These are phyloP conservation scores for Ganoderma leucocontextum DNA, from an alignment of 1,284 basidiomycete species.

Conservation along the genomic window DNA sequence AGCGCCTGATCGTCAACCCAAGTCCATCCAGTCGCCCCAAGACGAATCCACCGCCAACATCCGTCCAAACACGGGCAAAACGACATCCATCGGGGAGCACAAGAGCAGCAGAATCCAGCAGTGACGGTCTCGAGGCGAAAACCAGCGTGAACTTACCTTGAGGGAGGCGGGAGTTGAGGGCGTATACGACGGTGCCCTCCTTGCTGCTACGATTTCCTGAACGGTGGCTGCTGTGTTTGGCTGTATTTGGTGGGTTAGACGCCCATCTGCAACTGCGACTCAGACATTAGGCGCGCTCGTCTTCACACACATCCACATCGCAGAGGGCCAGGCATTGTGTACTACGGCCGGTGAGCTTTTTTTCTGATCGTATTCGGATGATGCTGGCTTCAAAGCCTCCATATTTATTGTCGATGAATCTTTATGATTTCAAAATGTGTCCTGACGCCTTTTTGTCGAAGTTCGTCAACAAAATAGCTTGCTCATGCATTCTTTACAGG, in stretches of 20 bases:
- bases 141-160: slow-evolving; percentile 65
- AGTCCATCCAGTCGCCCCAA: slow-evolving; percentile 42
- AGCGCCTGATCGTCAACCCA: slow-evolving; percentile 27
- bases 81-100: slow-evolving; percentile 42
- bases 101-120: slow-evolving; percentile 33
- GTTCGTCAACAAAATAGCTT: neutral
- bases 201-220: slow-evolving; percentile 26
- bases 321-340: neutral
- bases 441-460: slow-evolving; percentile 39
- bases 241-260: slow-evolving; percentile 47
- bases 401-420: slow-evolving; percentile 80
- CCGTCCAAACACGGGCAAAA: slow-evolving; percentile 34
- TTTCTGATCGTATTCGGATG: slow-evolving; percentile 41
- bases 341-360: slow-evolving; percentile 30
- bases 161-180: slow-evolving; percentile 54
- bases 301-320: slow-evolving; percentile 16
- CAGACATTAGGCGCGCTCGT: slow-evolving; percentile 14
- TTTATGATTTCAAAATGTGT: slow-evolving; percentile 59
- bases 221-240: slow-evolving; percentile 37
- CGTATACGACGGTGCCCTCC: slow-evolving; percentile 30
- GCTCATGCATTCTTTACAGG: slow-evolving; percentile 15
- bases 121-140: slow-evolving; percentile 35
- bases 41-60: slow-evolving; percentile 59
- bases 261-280: slow-evolving; percentile 25
- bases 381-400: slow-evolving; percentile 54